These are phyloP conservation scores for Domatiomyces globalis DNA, from an alignment of 2,329 filamentous ascomycete genomes.

Conservation along the genomic window DNA sequence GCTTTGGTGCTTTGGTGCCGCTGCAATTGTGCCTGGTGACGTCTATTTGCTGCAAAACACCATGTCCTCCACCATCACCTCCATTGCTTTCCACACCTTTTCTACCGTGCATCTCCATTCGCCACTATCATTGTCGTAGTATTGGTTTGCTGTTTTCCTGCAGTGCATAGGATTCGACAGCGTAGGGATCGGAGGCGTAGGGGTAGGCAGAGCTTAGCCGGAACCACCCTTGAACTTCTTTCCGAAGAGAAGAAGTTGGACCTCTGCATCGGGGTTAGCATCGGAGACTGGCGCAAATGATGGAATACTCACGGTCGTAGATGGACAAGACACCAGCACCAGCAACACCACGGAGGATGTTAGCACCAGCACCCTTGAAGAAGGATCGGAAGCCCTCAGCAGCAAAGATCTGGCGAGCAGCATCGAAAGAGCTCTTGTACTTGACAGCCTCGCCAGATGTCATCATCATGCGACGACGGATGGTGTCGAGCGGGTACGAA, in stretches of 20 bases:
- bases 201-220: slow-evolving; percentile 19
- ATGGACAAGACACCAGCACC: slow-evolving; percentile 99
- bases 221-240: slow-evolving; percentile 77
- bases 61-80: slow-evolving; percentile 7
- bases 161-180: background rate
- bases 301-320: slow-evolving; percentile 67
- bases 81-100: slow-evolving; percentile 2
- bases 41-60: background rate
- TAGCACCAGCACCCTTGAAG: slow-evolving; percentile 99
- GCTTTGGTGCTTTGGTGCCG: background rate
- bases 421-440: slow-evolving; percentile 95
- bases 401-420: slow-evolving; percentile 89
- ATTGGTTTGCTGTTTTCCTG: background rate
- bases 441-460: slow-evolving; percentile 92
- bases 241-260: slow-evolving; percentile 94
- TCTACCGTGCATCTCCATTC: background rate
- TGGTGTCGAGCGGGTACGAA: slow-evolving; percentile 99
- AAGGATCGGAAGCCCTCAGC: slow-evolving; percentile 95
- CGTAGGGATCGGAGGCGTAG: slow-evolving; percentile 3
- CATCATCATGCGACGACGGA: slow-evolving; percentile 99
- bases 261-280: slow-evolving; percentile 15
- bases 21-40: background rate
- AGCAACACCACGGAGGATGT: slow-evolving; percentile 99
- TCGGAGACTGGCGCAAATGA: background rate
- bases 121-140: background rate